Percentiles rank a stretch among this genome's conserved stretches.
phyloP scores from a whole-genome alignment of 306 rosid species.

The Purshia tridentata region DNA sequence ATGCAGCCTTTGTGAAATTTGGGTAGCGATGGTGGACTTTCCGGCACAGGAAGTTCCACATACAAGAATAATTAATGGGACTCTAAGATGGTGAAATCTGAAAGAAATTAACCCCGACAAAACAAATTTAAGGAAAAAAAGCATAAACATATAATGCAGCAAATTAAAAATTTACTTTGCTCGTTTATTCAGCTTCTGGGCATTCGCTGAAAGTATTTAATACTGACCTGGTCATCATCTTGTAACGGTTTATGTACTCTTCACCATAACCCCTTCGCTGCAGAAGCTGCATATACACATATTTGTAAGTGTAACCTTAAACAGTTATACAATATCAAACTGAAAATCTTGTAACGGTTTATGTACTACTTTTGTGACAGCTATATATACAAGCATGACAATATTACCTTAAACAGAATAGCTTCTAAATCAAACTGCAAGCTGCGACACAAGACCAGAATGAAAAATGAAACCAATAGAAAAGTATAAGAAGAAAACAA shows the following conservation, averaged over 20 bases:
- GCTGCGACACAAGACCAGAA: conserved; percentile 43
- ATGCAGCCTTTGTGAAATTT: conserved; percentile 88
- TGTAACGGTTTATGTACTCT: conserved; percentile 82
- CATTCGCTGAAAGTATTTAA: not conserved
- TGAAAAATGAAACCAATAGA: not conserved
- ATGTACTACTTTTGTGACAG: not conserved
- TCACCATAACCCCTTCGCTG: conserved; percentile 84
- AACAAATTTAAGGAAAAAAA: conserved; percentile 11
- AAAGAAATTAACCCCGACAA: not conserved
- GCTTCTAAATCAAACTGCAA: conserved; percentile 85
- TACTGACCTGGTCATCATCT: conserved; percentile 85
- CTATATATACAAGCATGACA: not conserved
- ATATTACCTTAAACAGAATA: conserved; percentile 73
- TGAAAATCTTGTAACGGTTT: no score
- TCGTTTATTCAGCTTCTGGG: not conserved
- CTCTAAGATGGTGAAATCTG: conserved; percentile 96
- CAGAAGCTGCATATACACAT: conserved; percentile 74
- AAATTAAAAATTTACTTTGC: not conserved
- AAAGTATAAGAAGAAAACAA: not conserved
- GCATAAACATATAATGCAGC: not conserved
- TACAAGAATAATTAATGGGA: conserved; percentile 85
- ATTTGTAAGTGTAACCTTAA: not conserved
- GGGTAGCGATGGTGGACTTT: conserved; percentile 95
- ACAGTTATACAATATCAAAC: no score
- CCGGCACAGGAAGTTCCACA: conserved; percentile 99